A percentile compares a stretch with the other conserved stretches of the same genome.
Evolutionary conservation across 352 stramenopile genomes (phyloP).

Genomic region (Phytophthora citricola): DNA sequence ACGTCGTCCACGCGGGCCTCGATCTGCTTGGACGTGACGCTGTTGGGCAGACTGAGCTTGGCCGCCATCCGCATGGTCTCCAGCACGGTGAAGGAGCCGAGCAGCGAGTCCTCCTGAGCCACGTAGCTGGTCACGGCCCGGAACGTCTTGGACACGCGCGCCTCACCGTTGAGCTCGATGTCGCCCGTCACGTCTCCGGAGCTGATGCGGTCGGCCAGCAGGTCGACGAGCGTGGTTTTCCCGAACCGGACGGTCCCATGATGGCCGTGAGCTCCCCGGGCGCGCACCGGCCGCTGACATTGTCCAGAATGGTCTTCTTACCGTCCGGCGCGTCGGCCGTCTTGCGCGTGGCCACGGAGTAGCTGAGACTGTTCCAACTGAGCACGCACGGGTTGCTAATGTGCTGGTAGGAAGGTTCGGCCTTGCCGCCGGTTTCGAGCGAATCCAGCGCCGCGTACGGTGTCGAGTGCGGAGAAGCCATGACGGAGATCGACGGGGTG

Average conservation of each 20-base stretch:
- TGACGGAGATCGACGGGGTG: slow-evolving; percentile 14
- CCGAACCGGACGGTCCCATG: slow-evolving; percentile 66
- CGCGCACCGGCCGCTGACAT: slow-evolving; percentile 57
- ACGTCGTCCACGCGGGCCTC: slow-evolving; percentile 48
- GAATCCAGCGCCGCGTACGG: slow-evolving; percentile 15
- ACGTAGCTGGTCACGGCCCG: slow-evolving; percentile 65
- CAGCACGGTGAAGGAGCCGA: slow-evolving; percentile 14
- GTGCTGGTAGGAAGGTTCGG: slow-evolving; percentile 10
- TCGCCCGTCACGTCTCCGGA: slow-evolving; percentile 48
- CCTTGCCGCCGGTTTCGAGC: slow-evolving; percentile 20
- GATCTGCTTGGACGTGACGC: slow-evolving; percentile 36
- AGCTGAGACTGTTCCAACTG: slow-evolving; percentile 24
- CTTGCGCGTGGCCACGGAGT: not conserved
- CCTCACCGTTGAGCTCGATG: slow-evolving; percentile 60
- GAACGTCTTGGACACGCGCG: slow-evolving; percentile 46
- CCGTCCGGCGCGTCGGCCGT: slow-evolving; percentile 10
- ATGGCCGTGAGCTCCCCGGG: slow-evolving; percentile 69
- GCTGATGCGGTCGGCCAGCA: slow-evolving; percentile 66
- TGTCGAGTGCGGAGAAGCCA: slow-evolving; percentile 8
- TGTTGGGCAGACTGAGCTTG: slow-evolving; percentile 56
- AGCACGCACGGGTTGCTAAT: slow-evolving; percentile 21
- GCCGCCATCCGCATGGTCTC: slow-evolving; percentile 76
- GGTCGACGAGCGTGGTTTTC: slow-evolving; percentile 70
- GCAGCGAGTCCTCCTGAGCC: slow-evolving; percentile 67
- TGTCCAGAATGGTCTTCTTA: slow-evolving; percentile 54